Conservation (phyloP, 1,284 basidiomycete species). For the Ceratobasidium sp. region DNA sequence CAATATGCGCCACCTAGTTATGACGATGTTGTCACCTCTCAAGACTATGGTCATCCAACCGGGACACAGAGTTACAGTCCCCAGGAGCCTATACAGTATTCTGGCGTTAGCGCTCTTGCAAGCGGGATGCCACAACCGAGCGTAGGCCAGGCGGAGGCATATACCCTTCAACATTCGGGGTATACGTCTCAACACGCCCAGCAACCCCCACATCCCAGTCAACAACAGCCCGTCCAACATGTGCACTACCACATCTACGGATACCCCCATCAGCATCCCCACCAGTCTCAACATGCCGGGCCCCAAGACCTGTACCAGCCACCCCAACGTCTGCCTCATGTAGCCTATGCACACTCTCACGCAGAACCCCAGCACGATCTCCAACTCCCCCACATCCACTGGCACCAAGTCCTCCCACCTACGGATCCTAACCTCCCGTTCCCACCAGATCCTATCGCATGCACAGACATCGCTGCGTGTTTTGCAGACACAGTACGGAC, state of each 20-base stretch:
- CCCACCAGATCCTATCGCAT: slow-evolving; percentile 34
- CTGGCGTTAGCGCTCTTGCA: neutral
- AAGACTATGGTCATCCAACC: neutral
- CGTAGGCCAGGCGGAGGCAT: neutral
- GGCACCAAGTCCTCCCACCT: slow-evolving; percentile 34
- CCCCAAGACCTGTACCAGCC: neutral
- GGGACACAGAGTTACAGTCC: no score
- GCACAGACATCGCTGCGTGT: slow-evolving; percentile 35
- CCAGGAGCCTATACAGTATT: neutral
- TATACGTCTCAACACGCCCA: neutral
- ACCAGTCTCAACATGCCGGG: slow-evolving; percentile 1
- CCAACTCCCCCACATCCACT: slow-evolving; percentile 24
- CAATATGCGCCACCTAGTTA: slow-evolving; percentile 4
- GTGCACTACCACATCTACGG: neutral
- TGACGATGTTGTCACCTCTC: neutral
- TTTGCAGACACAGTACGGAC: slow-evolving; percentile 35
- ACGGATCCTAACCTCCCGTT: slow-evolving; percentile 33
- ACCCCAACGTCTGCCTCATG: slow-evolving; percentile 11
- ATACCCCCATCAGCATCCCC: neutral
- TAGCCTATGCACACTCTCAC: slow-evolving; percentile 25
- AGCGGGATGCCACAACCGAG: slow-evolving; percentile 2
- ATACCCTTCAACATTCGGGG: neutral
- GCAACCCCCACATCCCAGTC: neutral
- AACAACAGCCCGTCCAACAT: slow-evolving; percentile 19
- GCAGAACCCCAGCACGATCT: slow-evolving; percentile 38